Percentiles rank a stretch among this genome's conserved stretches.
phyloP scores from a whole-genome alignment of 805 yeast genomes.

The Candida yuanshanica region DNA sequence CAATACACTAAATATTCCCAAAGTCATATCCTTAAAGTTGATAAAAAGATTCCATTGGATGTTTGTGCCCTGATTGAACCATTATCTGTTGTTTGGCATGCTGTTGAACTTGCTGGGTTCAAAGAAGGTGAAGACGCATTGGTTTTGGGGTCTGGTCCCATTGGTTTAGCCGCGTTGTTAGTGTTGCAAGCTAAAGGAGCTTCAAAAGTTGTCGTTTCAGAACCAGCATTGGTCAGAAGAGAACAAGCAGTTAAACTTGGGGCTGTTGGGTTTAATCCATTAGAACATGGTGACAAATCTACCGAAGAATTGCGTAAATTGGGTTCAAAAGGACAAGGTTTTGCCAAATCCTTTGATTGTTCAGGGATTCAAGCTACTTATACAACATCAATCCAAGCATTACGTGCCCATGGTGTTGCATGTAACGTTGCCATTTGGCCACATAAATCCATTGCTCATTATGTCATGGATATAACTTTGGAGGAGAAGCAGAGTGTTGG shows the following conservation, averaged over 20 bases:
- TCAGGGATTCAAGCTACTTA: conserved; percentile 46
- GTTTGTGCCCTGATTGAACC: conserved; percentile 56
- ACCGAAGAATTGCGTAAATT: conserved; percentile 28
- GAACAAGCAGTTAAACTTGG: conserved; percentile 48
- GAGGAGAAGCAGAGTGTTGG: conserved; percentile 40
- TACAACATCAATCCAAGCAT: conserved; percentile 33
- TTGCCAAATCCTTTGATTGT: conserved; percentile 47
- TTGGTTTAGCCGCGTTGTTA: conserved; percentile 53
- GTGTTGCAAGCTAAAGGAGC: conserved; percentile 46
- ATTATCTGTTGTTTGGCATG: conserved; percentile 55
- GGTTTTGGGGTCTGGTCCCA: conserved; percentile 58
- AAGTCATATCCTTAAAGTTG: conserved; percentile 35
- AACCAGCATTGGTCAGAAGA: conserved; percentile 58
- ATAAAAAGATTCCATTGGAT: conserved; percentile 38
- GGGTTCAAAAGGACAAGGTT: conserved; percentile 39
- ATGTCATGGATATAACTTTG: conserved; percentile 40
- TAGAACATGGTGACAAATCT: conserved; percentile 26
- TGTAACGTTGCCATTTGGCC: conserved; percentile 48
- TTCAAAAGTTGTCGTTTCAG: conserved; percentile 49
- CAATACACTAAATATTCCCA: conserved; percentile 37
- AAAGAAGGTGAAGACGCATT: conserved; percentile 40
- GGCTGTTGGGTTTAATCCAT: conserved; percentile 40
- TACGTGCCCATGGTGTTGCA: conserved; percentile 38
- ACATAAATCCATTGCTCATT: conserved; percentile 36
- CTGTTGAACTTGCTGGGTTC: conserved; percentile 40